A percentile compares a stretch with the other conserved stretches of the same genome.
Conservation (phyloP, 164 flowering plant species). For the Berberis thunbergii region DNA sequence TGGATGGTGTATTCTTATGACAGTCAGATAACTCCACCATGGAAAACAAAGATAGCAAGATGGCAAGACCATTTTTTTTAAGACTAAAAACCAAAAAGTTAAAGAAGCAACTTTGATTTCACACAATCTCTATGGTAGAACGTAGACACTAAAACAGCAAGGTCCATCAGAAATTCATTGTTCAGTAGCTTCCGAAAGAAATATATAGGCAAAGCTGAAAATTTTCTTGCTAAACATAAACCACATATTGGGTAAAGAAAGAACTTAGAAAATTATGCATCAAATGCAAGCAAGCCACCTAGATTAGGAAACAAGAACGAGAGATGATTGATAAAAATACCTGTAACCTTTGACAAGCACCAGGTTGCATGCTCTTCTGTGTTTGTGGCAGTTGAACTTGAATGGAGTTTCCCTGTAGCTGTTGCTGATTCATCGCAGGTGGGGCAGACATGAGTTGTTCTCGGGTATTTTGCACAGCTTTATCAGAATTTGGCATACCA, state of each 20-base stretch:
- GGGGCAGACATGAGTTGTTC: background rate
- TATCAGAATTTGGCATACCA: slow-evolving; percentile 6
- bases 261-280: background rate
- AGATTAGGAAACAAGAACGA: no score
- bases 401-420: background rate
- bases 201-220: no score
- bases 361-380: slow-evolving; percentile 4
- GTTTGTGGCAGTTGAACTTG: slow-evolving; percentile 8
- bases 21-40: no score
- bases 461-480: background rate
- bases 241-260: background rate
- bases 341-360: slow-evolving; percentile 5
- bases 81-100: no score
- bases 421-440: background rate
- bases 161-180: background rate
- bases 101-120: no score
- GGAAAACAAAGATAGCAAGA: no score
- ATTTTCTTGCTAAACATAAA: background rate
- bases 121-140: no score
- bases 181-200: background rate
- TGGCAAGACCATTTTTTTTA: no score
- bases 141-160: background rate
- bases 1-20: no score
- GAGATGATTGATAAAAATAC: background rate
- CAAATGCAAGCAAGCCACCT: background rate